Conservation (phyloP, 805 yeast genomes). For the Candida quercuum region DNA sequence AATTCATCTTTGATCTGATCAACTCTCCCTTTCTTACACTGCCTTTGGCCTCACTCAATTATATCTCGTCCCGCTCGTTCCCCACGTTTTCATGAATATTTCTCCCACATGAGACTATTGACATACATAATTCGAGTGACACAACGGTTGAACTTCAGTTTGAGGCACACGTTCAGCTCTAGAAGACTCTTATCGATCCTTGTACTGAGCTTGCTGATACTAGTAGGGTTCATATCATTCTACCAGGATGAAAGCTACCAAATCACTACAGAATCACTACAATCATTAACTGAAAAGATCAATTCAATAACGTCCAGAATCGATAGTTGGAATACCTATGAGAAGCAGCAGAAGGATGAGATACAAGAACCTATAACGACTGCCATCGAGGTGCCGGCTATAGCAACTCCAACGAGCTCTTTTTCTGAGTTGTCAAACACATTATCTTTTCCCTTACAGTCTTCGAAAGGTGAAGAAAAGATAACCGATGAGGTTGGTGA, state of each 20-base stretch:
- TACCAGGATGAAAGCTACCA: conserved; percentile 7
- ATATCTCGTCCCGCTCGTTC: too few species aligned
- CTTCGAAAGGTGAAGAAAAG: not conserved
- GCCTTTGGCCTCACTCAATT: too few species aligned
- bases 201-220: not conserved
- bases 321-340: conserved; percentile 9
- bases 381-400: too few species aligned
- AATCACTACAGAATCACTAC: conserved; percentile 8
- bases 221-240: not conserved
- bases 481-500: not conserved
- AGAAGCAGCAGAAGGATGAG: conserved; percentile 2
- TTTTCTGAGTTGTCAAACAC: too few species aligned
- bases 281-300: conserved; percentile 8
- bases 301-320: conserved; percentile 8
- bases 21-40: too few species aligned
- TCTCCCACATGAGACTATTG: not conserved
- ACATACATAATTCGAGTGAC: not conserved
- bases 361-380: too few species aligned
- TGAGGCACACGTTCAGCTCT: not conserved
- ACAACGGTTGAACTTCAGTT: not conserved
- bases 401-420: too few species aligned
- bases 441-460: too few species aligned
- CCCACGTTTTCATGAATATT: too few species aligned
- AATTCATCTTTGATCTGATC: too few species aligned
- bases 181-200: not conserved